Conservation (phyloP, 2,329 filamentous ascomycete species). For the Sclerotinia sclerotiorum region DNA sequence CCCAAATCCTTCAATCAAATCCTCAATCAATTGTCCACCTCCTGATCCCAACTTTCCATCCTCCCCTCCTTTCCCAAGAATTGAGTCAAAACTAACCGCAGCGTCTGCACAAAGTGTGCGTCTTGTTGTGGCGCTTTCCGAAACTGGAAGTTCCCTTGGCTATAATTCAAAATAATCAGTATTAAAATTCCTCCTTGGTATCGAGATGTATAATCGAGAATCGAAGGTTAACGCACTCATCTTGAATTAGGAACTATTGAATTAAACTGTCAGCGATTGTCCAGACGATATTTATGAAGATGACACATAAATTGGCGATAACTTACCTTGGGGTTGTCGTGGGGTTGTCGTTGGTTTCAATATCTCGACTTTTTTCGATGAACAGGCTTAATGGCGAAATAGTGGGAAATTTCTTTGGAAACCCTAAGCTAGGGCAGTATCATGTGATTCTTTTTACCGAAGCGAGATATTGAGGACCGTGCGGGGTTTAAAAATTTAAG, state of each 20-base stretch:
- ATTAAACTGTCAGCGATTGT: slow-evolving; percentile 14
- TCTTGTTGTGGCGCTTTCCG: slow-evolving; percentile 42
- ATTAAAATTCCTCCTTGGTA: slow-evolving; percentile 21
- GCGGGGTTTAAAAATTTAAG: background rate
- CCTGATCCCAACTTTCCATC: background rate
- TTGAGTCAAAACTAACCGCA: slow-evolving; percentile 39
- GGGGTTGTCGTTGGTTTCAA: slow-evolving; percentile 21
- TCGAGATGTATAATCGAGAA: slow-evolving; percentile 16
- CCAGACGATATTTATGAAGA: background rate
- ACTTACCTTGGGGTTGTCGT: slow-evolving; percentile 24
- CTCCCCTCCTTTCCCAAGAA: slow-evolving; percentile 34
- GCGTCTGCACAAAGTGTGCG: slow-evolving; percentile 42
- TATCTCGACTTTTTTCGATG: slow-evolving; percentile 19
- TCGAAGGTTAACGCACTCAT: slow-evolving; percentile 38
- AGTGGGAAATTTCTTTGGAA: slow-evolving; percentile 14
- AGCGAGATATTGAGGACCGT: slow-evolving; percentile 12
- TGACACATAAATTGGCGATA: slow-evolving; percentile 9
- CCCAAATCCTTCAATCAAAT: background rate
- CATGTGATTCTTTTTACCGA: slow-evolving; percentile 11
- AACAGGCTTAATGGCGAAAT: slow-evolving; percentile 15
- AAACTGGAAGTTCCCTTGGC: slow-evolving; percentile 41
- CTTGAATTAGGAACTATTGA: slow-evolving; percentile 38
- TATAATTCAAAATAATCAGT: slow-evolving; percentile 26
- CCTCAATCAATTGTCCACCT: slow-evolving; percentile 18
- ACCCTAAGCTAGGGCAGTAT: slow-evolving; percentile 22